These are phyloP conservation scores for Metarhizium sp. DNA, from an alignment of 2,329 filamentous ascomycete genomes.

Conservation along the genomic window DNA sequence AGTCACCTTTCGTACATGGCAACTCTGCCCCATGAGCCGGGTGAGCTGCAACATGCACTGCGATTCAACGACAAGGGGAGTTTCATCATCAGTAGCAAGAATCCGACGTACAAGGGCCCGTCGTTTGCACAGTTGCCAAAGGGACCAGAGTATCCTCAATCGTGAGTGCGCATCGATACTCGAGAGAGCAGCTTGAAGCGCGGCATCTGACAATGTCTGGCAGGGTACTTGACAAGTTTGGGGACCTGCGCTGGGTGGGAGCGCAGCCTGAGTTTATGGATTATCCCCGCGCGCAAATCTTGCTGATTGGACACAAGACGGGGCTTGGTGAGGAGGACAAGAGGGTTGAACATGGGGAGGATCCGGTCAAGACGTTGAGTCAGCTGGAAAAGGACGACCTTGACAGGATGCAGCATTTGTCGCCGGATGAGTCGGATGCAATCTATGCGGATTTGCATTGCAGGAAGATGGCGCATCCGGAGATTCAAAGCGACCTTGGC, in stretches of 20 bases:
- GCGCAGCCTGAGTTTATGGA: conserved; percentile 65
- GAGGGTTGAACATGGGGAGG: conserved; percentile 48
- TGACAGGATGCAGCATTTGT: conserved; percentile 48
- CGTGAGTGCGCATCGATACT: conserved; percentile 35
- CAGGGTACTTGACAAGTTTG: conserved; percentile 63
- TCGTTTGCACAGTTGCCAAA: conserved; percentile 53
- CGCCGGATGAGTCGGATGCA: conserved; percentile 30
- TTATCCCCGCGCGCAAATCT: conserved; percentile 64
- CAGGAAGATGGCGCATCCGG: not conserved
- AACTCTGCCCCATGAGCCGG: conserved; percentile 61
- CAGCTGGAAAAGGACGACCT: conserved; percentile 68
- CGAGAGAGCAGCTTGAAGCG: no score
- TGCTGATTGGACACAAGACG: conserved; percentile 66
- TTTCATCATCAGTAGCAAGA: conserved; percentile 73
- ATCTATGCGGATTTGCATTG: conserved; percentile 4
- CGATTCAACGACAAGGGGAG: conserved; percentile 46
- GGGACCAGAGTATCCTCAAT: conserved; percentile 59
- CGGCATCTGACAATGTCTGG: not conserved
- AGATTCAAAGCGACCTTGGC: not conserved
- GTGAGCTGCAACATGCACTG: conserved; percentile 65
- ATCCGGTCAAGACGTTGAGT: conserved; percentile 60
- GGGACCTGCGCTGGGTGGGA: conserved; percentile 63
- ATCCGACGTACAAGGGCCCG: conserved; percentile 61
- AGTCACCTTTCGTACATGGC: conserved; percentile 74
- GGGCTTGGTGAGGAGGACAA: conserved; percentile 46